Conservation (phyloP, 2,329 filamentous ascomycete genomes). For the Penicillium sp. region DNA sequence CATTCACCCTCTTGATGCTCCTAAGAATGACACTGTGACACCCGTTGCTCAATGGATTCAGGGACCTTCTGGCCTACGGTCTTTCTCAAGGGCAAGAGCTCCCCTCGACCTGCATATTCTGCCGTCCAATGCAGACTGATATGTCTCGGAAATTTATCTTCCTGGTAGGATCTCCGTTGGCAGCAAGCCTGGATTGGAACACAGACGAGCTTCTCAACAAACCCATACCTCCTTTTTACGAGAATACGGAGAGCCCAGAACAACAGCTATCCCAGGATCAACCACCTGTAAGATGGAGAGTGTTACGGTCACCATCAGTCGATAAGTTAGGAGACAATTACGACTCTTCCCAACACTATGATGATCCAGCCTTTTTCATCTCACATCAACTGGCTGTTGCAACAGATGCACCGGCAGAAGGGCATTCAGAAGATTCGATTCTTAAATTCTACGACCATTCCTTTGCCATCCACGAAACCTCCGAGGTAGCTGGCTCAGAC, state of each 20-base stretch:
- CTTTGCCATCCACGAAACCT: constrained; percentile 66
- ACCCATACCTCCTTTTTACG: constrained; percentile 42
- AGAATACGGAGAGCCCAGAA: constrained; percentile 7
- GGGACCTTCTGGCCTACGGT: neutral
- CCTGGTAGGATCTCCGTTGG: constrained; percentile 62
- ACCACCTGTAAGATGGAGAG: constrained; percentile 31
- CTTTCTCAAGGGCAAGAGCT: neutral
- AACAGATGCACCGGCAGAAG: neutral
- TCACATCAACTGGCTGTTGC: constrained; percentile 30
- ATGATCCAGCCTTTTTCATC: constrained; percentile 32
- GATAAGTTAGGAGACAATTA: constrained; percentile 9
- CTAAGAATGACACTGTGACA: neutral
- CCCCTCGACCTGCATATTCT: neutral
- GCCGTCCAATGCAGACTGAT: neutral
- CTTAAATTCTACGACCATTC: constrained; percentile 77
- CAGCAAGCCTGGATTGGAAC: constrained; percentile 56
- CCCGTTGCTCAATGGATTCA: neutral
- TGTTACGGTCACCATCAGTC: constrained; percentile 24
- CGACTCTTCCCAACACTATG: constrained; percentile 13
- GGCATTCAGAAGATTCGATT: constrained; percentile 31
- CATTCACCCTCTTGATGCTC: neutral
- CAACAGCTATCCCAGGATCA: constrained; percentile 11
- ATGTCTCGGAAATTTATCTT: constrained; percentile 47
- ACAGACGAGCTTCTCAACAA: constrained; percentile 51
- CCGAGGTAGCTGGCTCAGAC: constrained; percentile 28